phyloP scores from a whole-genome alignment of 1,139 yeast species.

The Diutina siamensis region DNA sequence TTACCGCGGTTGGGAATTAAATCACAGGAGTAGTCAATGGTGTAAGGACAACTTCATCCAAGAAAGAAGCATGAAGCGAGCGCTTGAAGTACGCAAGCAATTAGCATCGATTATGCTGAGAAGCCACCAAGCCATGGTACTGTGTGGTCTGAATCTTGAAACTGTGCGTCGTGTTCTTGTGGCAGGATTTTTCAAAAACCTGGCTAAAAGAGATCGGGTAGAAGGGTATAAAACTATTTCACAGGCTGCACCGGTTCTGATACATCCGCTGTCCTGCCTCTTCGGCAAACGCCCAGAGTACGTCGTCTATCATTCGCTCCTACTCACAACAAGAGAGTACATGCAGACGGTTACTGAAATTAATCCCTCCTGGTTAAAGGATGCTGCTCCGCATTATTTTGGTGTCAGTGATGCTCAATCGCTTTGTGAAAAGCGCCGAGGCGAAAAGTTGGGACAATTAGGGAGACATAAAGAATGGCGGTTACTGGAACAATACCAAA shows the following conservation, averaged over 20 bases:
- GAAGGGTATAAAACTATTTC: constrained; percentile 68
- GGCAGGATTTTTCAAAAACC: constrained; percentile 78
- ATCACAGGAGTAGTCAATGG: constrained; percentile 58
- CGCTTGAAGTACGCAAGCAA: constrained; percentile 71
- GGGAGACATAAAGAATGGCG: neutral
- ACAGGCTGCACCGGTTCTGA: constrained; percentile 66
- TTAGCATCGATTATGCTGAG: constrained; percentile 50
- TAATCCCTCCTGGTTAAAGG: constrained; percentile 78
- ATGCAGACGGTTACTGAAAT: constrained; percentile 81
- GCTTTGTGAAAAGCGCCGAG: neutral
- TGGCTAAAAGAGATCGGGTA: constrained; percentile 63
- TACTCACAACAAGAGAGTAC: constrained; percentile 77
- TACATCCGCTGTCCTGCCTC: constrained; percentile 84
- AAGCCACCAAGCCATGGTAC: constrained; percentile 35
- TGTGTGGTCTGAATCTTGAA: constrained; percentile 57
- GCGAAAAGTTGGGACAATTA: neutral
- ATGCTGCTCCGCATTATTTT: constrained; percentile 79
- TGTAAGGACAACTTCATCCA: constrained; percentile 76
- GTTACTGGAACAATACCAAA: neutral
- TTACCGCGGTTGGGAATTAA: constrained; percentile 63
- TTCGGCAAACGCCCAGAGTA: constrained; percentile 67
- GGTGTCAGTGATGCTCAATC: neutral
- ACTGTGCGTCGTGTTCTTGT: constrained; percentile 63
- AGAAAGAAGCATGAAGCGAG: constrained; percentile 66
- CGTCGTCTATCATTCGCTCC: constrained; percentile 73